These are phyloP conservation scores for Alternaria viburni DNA, from an alignment of 2,329 filamentous ascomycete genomes.

Conservation along the genomic window DNA sequence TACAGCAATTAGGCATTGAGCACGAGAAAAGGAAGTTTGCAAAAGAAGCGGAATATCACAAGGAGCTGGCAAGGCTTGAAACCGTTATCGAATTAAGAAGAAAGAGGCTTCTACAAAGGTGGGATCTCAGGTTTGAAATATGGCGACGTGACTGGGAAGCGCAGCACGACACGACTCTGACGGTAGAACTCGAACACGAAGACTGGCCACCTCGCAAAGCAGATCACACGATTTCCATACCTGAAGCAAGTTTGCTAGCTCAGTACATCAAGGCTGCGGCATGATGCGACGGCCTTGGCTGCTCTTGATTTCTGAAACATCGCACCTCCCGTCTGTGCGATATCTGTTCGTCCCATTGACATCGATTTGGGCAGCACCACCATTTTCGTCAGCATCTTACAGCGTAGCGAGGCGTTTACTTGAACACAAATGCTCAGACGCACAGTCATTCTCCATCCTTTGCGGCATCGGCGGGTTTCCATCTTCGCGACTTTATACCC, in stretches of 20 bases:
- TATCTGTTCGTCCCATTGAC: neutral
- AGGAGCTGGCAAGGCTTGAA: constrained; percentile 46
- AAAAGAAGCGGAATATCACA: constrained; percentile 40
- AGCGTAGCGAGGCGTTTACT: constrained; percentile 4
- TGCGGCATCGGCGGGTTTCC: neutral
- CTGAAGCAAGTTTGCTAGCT: constrained; percentile 31
- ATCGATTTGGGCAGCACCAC: neutral
- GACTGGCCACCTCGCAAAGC: constrained; percentile 35
- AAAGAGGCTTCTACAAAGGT: constrained; percentile 41
- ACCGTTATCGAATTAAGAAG: constrained; percentile 41
- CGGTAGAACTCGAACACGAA: constrained; percentile 33
- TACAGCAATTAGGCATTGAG: constrained; percentile 42
- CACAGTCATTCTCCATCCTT: neutral
- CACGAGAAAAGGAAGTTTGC: constrained; percentile 44
- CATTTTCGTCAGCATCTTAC: neutral
- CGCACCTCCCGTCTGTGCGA: neutral
- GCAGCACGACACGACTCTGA: constrained; percentile 30
- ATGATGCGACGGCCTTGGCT: neutral
- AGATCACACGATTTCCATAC: constrained; percentile 20
- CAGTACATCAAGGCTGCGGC: constrained; percentile 20
- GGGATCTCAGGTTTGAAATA: constrained; percentile 51
- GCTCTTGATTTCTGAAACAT: neutral
- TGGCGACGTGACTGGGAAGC: constrained; percentile 46
- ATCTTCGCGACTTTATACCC: constrained; percentile 3
- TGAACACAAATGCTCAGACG: neutral